A percentile compares a stretch with the other conserved stretches of the same genome.
Conservation (phyloP, 225 moss, liverwort and hornwort species). For the Bryoerythrophyllum caledonicum region DNA sequence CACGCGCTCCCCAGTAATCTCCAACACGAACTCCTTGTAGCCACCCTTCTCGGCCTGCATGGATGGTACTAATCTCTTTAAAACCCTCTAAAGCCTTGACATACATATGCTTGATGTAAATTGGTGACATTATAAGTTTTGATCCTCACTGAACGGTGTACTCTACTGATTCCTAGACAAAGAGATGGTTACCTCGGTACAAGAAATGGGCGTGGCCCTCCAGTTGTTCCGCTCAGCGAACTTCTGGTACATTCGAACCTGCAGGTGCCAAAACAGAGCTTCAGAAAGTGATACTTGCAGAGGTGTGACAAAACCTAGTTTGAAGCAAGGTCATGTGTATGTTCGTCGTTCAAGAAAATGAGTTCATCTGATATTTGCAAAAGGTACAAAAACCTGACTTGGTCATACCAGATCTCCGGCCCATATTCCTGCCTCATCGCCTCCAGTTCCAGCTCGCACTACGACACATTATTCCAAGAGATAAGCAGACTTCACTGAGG, state of each 20-base stretch:
- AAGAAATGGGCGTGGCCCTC: constrained; percentile 78
- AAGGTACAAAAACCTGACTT: no score
- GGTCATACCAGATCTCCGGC: constrained; percentile 92
- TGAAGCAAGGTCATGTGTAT: constrained; percentile 55
- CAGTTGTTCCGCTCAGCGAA: constrained; percentile 88
- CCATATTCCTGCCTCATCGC: constrained; percentile 99
- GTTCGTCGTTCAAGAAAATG: no score
- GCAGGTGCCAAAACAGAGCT: constrained; percentile 22
- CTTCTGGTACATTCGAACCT: constrained; percentile 99
- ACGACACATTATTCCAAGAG: constrained; percentile 23
- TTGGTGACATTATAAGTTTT: no score
- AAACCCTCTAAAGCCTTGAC: no score
- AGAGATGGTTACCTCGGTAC: constrained; percentile 67
- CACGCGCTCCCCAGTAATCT: constrained; percentile 88
- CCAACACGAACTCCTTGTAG: constrained; percentile 91
- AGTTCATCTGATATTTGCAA: no score
- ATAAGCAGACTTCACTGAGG: not conserved
- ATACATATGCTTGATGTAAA: no score
- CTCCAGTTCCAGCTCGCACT: constrained; percentile 99
- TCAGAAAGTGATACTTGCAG: constrained; percentile 7
- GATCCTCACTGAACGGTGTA: no score
- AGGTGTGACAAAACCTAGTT: not conserved
- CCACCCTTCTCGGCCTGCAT: constrained; percentile 92
- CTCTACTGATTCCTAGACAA: not conserved
- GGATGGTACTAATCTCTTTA: no score